Evolutionary conservation across 768 basidiomycete genomes (phyloP).

Genomic region (Pisolithus sp.): DNA sequence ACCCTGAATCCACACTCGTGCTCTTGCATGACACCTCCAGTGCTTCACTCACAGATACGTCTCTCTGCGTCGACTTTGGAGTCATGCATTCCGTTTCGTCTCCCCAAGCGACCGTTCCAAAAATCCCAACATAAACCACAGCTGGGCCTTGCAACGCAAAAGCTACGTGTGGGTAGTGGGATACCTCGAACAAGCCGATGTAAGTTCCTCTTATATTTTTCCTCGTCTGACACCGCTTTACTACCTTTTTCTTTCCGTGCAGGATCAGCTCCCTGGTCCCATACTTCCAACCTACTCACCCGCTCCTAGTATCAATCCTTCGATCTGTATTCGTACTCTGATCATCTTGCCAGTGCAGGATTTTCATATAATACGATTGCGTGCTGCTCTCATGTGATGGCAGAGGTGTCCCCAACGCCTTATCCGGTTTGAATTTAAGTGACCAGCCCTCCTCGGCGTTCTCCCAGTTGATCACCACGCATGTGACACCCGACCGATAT

Average conservation of each 20-base stretch:
- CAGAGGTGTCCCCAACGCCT: not conserved
- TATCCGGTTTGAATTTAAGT: too few species aligned
- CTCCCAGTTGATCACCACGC: too few species aligned
- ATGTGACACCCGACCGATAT: too few species aligned
- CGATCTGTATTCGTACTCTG: slow-evolving; percentile 48
- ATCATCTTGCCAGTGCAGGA: slow-evolving; percentile 35
- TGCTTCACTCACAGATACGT: slow-evolving; percentile 51
- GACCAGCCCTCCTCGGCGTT: too few species aligned
- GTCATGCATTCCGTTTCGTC: slow-evolving; percentile 8
- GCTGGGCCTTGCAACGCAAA: slow-evolving; percentile 52
- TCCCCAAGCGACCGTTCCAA: slow-evolving; percentile 1
- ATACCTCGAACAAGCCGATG: slow-evolving; percentile 45
- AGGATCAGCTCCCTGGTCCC: slow-evolving; percentile 39
- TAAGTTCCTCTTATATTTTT: slow-evolving; percentile 23
- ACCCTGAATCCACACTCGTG: slow-evolving; percentile 39
- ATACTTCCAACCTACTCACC: slow-evolving; percentile 35
- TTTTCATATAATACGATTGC: not conserved
- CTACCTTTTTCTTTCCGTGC: slow-evolving; percentile 10
- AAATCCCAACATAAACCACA: slow-evolving; percentile 8
- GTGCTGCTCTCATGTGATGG: slow-evolving; percentile 18
- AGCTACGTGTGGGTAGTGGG: slow-evolving; percentile 50
- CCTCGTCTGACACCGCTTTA: slow-evolving; percentile 4
- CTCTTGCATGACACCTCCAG: slow-evolving; percentile 42
- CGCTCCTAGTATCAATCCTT: slow-evolving; percentile 34
- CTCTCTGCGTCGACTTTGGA: slow-evolving; percentile 41